Evolutionary conservation across 2,329 filamentous ascomycete genomes (phyloP).

Genomic region (Fusarium nygamai): DNA sequence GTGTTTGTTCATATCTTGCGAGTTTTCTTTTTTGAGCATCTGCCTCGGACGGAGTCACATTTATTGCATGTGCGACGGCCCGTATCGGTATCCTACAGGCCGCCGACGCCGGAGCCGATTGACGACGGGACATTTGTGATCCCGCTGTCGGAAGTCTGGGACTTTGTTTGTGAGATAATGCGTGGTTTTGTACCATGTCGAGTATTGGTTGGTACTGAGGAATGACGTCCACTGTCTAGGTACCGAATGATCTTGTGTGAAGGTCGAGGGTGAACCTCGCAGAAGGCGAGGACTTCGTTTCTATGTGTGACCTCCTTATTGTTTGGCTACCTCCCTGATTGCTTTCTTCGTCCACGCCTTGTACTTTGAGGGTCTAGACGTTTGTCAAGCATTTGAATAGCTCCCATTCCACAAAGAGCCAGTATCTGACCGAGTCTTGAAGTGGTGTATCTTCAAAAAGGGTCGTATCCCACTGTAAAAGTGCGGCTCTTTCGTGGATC

Average conservation of each 20-base stretch:
- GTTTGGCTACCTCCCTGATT: not conserved
- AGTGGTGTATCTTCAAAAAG: not conserved
- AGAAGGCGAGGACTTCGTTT: not conserved
- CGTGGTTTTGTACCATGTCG: not conserved
- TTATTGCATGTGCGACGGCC: not conserved
- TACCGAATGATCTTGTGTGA: not conserved
- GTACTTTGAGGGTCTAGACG: not conserved
- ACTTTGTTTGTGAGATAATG: slow-evolving; percentile 3
- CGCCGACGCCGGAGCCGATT: slow-evolving; percentile 24
- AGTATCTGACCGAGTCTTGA: not conserved
- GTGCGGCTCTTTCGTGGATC: not conserved
- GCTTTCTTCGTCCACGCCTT: not conserved
- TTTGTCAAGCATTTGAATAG: not conserved
- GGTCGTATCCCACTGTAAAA: not conserved
- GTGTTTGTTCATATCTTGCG: not conserved
- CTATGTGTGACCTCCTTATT: not conserved
- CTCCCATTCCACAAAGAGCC: not conserved
- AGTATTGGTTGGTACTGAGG: slow-evolving; percentile 7
- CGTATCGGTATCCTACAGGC: slow-evolving; percentile 10
- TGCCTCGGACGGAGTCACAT: slow-evolving; percentile 17
- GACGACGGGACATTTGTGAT: slow-evolving; percentile 2
- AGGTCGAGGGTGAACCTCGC: not conserved
- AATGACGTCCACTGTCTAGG: not conserved
- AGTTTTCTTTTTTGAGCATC: not conserved
- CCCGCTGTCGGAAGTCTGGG: not conserved